phyloP scores from a whole-genome alignment of 2,329 filamentous ascomycete species.

The Penicillium fuscoglaucum region DNA sequence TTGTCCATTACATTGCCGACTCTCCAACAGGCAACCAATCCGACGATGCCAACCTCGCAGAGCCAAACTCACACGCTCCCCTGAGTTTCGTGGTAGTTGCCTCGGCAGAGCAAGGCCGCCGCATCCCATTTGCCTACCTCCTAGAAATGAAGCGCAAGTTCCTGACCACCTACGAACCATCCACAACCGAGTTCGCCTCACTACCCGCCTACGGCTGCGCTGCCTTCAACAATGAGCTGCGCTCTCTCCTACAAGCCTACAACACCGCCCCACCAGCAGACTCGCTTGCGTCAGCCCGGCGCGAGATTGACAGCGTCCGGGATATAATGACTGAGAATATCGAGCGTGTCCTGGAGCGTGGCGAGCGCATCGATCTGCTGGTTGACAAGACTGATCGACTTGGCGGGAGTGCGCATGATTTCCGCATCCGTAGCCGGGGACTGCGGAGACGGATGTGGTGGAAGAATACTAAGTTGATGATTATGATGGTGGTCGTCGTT shows the following conservation, averaged over 20 bases:
- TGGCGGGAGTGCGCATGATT: constrained; percentile 85
- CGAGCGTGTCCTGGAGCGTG: constrained; percentile 81
- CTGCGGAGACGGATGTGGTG: constrained; percentile 97
- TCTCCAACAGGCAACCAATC: constrained; percentile 63
- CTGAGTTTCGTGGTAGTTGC: constrained; percentile 92
- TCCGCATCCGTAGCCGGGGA: constrained; percentile 80
- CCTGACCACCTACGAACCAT: constrained; percentile 66
- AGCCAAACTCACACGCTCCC: constrained; percentile 67
- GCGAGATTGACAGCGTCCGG: constrained; percentile 87
- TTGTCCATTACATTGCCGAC: constrained; percentile 94
- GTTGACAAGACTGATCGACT: constrained; percentile 96
- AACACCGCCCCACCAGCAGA: constrained; percentile 77
- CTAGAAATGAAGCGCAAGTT: constrained; percentile 89
- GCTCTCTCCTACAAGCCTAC: constrained; percentile 76
- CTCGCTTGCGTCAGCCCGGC: constrained; percentile 77
- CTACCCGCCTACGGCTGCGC: constrained; percentile 89
- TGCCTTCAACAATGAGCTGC: constrained; percentile 78
- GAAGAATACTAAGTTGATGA: constrained; percentile 98
- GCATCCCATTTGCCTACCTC: constrained; percentile 89
- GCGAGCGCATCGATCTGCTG: constrained; percentile 88
- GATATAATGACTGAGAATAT: constrained; percentile 97
- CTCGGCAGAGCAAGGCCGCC: constrained; percentile 74
- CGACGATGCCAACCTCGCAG: constrained; percentile 36
- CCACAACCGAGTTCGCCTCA: constrained; percentile 68
- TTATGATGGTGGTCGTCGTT: constrained; percentile 68